phyloP scores from a whole-genome alignment of 1,284 basidiomycete genomes.

The Heterobasidion parviporum region DNA sequence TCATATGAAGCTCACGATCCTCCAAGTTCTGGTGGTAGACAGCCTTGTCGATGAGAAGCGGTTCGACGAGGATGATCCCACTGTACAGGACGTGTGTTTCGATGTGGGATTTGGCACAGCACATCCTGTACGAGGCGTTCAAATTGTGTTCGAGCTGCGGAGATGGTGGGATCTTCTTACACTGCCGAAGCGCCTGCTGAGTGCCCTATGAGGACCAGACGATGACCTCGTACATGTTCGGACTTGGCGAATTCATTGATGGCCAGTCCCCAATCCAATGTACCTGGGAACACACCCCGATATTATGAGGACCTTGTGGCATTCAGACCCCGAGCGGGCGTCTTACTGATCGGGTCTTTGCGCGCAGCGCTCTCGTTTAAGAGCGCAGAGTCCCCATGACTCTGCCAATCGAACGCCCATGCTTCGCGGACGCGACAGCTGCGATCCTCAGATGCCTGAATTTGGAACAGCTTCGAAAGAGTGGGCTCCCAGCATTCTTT shows the following conservation, averaged over 20 bases:
- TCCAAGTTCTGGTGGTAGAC: neutral
- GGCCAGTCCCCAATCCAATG: neutral
- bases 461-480: neutral
- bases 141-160: neutral
- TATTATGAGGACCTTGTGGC: neutral
- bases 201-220: neutral
- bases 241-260: neutral
- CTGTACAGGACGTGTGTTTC: neutral
- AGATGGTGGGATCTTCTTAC: neutral
- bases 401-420: neutral
- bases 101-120: neutral
- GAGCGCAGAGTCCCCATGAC: neutral
- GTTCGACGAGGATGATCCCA: neutral
- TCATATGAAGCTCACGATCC: neutral
- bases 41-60: neutral
- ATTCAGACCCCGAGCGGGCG: neutral
- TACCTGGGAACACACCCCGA: neutral
- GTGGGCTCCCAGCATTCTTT: neutral
- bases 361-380: neutral
- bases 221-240: neutral
- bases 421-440: neutral
- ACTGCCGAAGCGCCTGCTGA: neutral
- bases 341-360: neutral
- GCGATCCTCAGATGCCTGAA: neutral
- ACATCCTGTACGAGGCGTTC: neutral